phyloP scores from a whole-genome alignment of 2,329 filamentous ascomycete species.

The Aspergillus sp. region DNA sequence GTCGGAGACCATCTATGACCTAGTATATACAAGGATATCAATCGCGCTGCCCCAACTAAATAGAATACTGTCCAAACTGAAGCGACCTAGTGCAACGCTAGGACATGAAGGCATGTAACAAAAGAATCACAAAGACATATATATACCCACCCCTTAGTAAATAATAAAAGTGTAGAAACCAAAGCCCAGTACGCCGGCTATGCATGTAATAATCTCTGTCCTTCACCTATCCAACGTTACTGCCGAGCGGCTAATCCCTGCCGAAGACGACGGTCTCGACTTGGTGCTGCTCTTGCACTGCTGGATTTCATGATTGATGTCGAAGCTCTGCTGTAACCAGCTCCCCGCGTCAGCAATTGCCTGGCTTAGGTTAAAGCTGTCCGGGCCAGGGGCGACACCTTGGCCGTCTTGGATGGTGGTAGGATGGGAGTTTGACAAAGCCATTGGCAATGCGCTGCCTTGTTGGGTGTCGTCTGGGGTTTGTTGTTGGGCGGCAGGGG shows the following conservation, averaged over 20 bases:
- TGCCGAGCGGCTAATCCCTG: constrained; percentile 9
- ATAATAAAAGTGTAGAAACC: background rate
- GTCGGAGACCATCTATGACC: too few species aligned
- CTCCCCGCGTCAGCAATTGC: constrained; percentile 50
- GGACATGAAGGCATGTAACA: too few species aligned
- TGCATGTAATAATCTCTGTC: background rate
- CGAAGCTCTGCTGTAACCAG: constrained; percentile 48
- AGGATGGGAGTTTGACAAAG: constrained; percentile 35
- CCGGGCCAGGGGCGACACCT: constrained; percentile 28
- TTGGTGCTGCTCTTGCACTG: constrained; percentile 19
- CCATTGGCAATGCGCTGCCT: constrained; percentile 31
- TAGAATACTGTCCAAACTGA: too few species aligned
- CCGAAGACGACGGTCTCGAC: constrained; percentile 16
- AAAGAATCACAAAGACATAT: background rate
- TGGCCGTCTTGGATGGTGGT: constrained; percentile 41
- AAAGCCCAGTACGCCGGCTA: background rate
- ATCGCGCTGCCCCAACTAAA: too few species aligned
- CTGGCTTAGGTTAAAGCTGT: constrained; percentile 47
- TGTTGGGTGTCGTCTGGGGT: constrained; percentile 18
- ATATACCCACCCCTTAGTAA: background rate
- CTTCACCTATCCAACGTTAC: constrained; percentile 20
- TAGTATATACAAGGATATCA: too few species aligned
- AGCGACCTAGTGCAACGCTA: too few species aligned
- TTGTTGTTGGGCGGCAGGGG: constrained; percentile 6
- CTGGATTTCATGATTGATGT: constrained; percentile 40